Evolutionary conservation across 1,139 yeast species (phyloP), one percentile per base, ranked within the genome.

Genomic region (Debaryomycetaceae sp.): DNA sequence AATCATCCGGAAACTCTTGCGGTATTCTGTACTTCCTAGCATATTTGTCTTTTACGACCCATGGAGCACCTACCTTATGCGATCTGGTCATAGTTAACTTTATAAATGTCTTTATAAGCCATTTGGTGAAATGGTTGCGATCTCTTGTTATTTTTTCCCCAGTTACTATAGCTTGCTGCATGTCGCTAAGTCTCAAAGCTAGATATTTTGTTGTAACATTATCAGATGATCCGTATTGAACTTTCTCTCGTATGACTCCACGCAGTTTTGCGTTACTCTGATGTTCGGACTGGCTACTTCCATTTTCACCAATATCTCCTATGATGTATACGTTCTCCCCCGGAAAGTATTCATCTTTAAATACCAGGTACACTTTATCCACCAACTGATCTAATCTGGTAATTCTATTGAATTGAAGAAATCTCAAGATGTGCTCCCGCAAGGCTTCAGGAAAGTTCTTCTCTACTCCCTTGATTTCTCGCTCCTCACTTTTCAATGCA

Each of bases 11-110:
- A 55, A 76, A 78, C 39, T 73, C 81, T 39, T 75, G 71, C 9
- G 85, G 76, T 8, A 83, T 82, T 54, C 85, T 68, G 57, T 80
- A 83, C 51, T 75, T 75, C 48, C 70, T 72, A 1, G 87, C 87
- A 60, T 81, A 89, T 53, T 84, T 83, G 33, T 80, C 82, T 60
- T 86, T 87, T n/a, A 93, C 95, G 17, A 93, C 83, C 98, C 98
- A 93, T 1, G 99, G 98, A 2, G 98, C 95, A 2, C 98, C 97
- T 38, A 85, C 76, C 72, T 87, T 87, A 47, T 85, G 78, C 5
- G 93, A 88, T 54, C 97, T 78, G 4, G 88, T 76, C 55, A 93
- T 81, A 5, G 96, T 83, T 55, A 90, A 78, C 58, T 91, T 91
- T 57, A 93, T 80, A 56, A 93, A 93, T 0, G 97, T 87, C 62